These are phyloP conservation scores for Schizopora paradoxa DNA, from an alignment of 1,284 basidiomycete species.

Conservation along the genomic window DNA sequence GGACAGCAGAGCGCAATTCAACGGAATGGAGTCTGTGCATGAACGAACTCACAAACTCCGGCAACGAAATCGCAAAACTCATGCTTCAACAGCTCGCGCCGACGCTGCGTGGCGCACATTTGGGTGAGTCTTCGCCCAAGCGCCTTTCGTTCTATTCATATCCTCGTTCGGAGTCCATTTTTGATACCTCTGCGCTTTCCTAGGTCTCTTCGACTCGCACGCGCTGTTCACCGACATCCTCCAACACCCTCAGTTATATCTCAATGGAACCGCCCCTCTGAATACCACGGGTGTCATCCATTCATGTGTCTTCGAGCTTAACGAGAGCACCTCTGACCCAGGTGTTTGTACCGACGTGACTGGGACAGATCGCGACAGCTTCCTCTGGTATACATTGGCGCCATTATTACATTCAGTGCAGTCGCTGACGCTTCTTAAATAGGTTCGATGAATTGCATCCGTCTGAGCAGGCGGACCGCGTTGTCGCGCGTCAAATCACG, in stretches of 20 bases:
- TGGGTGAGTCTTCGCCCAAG: constrained; percentile 26
- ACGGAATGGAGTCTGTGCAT: constrained; percentile 38
- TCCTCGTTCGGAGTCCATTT: background rate
- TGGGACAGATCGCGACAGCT: constrained; percentile 29
- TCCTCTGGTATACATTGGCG: constrained; percentile 25
- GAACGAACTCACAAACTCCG: constrained; percentile 30
- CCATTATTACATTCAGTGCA: background rate
- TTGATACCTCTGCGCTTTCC: background rate
- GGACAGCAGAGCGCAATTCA: constrained; percentile 32
- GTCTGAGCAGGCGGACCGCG: constrained; percentile 30
- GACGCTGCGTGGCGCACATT: constrained; percentile 31
- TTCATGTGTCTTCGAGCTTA: constrained; percentile 26
- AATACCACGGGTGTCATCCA: constrained; percentile 29
- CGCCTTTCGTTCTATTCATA: background rate
- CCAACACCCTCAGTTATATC: constrained; percentile 27
- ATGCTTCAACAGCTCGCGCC: constrained; percentile 29
- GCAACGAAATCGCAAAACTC: constrained; percentile 32
- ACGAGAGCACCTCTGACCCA: constrained; percentile 18
- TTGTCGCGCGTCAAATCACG: constrained; percentile 28
- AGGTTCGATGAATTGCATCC: constrained; percentile 27
- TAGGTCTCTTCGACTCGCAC: constrained; percentile 32
- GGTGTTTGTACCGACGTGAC: constrained; percentile 25
- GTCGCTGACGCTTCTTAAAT: background rate
- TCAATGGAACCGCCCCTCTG: constrained; percentile 32
- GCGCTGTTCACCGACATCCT: constrained; percentile 32